phyloP scores from a whole-genome alignment of 2,329 filamentous ascomycete species.

The Trichoderma gracile region DNA sequence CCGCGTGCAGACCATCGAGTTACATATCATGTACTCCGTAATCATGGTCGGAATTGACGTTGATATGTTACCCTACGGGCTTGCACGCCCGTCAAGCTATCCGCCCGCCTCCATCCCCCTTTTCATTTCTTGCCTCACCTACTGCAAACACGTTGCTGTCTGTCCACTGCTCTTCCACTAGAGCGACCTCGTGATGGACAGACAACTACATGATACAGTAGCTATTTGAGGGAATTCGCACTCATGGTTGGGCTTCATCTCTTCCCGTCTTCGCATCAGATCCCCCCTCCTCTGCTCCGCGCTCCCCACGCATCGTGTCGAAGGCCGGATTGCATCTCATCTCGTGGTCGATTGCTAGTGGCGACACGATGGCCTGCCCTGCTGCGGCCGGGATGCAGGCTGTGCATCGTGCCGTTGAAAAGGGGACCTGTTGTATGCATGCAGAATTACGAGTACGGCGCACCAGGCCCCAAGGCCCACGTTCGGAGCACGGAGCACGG shows the following conservation, averaged over 20 bases:
- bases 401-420: neutral
- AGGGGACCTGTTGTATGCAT: neutral
- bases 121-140: neutral
- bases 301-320: neutral
- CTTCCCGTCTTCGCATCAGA: neutral
- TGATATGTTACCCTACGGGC: neutral
- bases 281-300: neutral
- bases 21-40: neutral
- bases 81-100: neutral
- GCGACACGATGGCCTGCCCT: constrained; percentile 8
- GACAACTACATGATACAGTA: no score
- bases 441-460: constrained; percentile 4
- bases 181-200: neutral
- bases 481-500: no score
- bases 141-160: constrained; percentile 3
- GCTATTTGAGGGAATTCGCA: neutral
- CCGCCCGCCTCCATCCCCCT: neutral
- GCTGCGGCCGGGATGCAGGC: neutral
- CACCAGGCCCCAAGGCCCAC: neutral
- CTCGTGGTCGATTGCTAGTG: constrained; percentile 11
- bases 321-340: constrained; percentile 7
- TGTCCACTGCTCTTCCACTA: neutral
- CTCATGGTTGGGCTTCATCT: neutral
- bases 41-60: neutral
- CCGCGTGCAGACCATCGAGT: neutral